Percentiles rank a stretch among this genome's conserved stretches.
These are phyloP conservation scores for Cudoniella acicularis DNA, from an alignment of 495 filamentous ascomycete species.

Conservation along the genomic window DNA sequence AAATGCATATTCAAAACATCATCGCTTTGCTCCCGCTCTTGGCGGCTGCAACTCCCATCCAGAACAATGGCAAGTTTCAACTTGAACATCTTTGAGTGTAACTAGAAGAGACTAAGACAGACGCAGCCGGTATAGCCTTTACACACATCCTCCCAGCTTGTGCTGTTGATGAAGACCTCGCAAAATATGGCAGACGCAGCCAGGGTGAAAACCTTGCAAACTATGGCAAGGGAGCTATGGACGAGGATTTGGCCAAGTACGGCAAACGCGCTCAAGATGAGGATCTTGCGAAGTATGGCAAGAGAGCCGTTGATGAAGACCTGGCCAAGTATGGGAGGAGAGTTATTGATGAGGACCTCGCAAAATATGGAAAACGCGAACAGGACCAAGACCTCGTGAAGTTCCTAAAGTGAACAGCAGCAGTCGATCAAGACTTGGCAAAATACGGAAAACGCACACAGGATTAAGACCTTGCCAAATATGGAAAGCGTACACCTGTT, in stretches of 20 bases:
- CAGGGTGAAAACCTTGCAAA: background rate
- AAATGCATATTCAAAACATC: background rate
- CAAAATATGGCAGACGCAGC: background rate
- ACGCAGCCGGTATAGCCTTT: background rate
- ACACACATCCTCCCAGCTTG: background rate
- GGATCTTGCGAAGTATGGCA: conserved; percentile 5
- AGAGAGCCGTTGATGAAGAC: background rate
- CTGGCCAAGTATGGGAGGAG: background rate
- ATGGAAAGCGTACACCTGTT: background rate
- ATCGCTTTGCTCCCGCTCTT: background rate
- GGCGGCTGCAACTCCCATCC: background rate
- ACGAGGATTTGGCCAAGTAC: conserved; percentile 4
- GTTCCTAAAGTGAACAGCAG: too few relatives aligned
- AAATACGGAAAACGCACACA: background rate
- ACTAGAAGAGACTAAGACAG: too few relatives aligned
- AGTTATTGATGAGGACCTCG: background rate
- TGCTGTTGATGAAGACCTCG: background rate
- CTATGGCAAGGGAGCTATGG: background rate
- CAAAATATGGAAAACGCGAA: background rate
- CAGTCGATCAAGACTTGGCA: background rate
- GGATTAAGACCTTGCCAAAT: background rate
- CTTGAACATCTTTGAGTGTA: too few relatives aligned
- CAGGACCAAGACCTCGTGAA: too few relatives aligned
- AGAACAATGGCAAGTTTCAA: background rate
- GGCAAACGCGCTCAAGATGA: background rate